Conservation (phyloP, 2,329 filamentous ascomycete species). For the Calonectria ilicicola region DNA sequence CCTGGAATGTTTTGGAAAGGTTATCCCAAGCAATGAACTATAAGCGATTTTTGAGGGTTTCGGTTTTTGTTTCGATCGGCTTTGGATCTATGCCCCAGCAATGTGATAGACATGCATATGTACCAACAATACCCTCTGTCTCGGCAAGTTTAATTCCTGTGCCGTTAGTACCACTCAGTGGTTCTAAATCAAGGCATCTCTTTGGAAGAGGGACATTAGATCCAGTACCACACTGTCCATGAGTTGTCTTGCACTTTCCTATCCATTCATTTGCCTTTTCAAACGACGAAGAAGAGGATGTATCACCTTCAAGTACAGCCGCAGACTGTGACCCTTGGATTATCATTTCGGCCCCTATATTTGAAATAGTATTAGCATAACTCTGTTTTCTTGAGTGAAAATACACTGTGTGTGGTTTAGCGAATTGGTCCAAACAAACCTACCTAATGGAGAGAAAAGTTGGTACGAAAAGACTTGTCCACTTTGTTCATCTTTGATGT, state of each 20-base stretch:
- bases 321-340: background rate
- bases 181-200: background rate
- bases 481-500: background rate
- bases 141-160: background rate
- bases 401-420: background rate
- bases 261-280: background rate
- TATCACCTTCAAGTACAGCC: background rate
- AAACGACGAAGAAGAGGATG: background rate
- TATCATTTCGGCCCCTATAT: background rate
- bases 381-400: background rate
- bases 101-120: slow-evolving; percentile 17
- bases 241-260: background rate
- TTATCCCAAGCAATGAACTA: background rate
- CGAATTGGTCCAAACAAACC: background rate
- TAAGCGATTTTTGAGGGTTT: background rate
- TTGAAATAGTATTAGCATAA: background rate
- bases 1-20: slow-evolving; percentile 12
- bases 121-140: slow-evolving; percentile 2
- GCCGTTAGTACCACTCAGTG: background rate
- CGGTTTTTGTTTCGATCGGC: background rate
- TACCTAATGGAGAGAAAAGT: slow-evolving; percentile 6
- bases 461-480: background rate
- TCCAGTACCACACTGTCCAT: background rate
- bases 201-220: background rate
- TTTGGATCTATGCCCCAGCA: slow-evolving; percentile 7